phyloP scores from a whole-genome alignment of 2,329 filamentous ascomycete species.

The Magnaporthiopsis rhizophila region DNA sequence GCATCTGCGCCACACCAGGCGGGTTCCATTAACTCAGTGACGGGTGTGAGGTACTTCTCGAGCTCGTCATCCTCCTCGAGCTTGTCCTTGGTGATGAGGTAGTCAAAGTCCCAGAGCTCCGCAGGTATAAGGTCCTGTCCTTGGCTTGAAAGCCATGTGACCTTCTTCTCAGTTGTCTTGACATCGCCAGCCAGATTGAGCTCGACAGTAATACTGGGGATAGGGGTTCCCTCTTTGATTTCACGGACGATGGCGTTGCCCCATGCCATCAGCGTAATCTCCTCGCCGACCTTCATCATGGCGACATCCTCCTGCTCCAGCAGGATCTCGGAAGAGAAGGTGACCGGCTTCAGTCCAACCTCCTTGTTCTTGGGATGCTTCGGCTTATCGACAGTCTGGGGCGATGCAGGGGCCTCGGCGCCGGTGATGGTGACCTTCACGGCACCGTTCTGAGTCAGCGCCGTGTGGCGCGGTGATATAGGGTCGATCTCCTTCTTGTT shows the following conservation, averaged over 20 bases:
- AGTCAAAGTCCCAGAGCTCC: constrained; percentile 90
- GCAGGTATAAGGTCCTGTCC: constrained; percentile 70
- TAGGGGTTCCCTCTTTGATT: constrained; percentile 48
- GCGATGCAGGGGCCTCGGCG: constrained; percentile 53
- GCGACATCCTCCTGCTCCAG: constrained; percentile 83
- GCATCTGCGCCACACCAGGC: constrained; percentile 79
- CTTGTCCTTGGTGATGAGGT: constrained; percentile 91
- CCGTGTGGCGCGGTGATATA: constrained; percentile 64
- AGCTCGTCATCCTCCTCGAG: constrained; percentile 80
- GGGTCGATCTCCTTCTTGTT: constrained; percentile 83
- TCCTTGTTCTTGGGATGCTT: constrained; percentile 85
- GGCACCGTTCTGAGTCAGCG: constrained; percentile 60
- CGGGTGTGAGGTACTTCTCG: constrained; percentile 72
- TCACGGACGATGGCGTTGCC: constrained; percentile 77
- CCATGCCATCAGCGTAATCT: constrained; percentile 96
- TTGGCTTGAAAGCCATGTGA: constrained; percentile 80
- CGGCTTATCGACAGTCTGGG: constrained; percentile 66
- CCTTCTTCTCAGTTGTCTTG: constrained; percentile 92
- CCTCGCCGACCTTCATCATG: constrained; percentile 74
- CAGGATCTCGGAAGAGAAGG: constrained; percentile 65
- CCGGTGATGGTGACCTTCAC: constrained; percentile 66
- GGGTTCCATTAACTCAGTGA: constrained; percentile 66
- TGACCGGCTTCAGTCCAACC: constrained; percentile 78
- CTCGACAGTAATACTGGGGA: constrained; percentile 69
- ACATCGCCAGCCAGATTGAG: constrained; percentile 90